Evolutionary conservation across 768 basidiomycete genomes (phyloP).

Genomic region (Podaxis pistillaris): DNA sequence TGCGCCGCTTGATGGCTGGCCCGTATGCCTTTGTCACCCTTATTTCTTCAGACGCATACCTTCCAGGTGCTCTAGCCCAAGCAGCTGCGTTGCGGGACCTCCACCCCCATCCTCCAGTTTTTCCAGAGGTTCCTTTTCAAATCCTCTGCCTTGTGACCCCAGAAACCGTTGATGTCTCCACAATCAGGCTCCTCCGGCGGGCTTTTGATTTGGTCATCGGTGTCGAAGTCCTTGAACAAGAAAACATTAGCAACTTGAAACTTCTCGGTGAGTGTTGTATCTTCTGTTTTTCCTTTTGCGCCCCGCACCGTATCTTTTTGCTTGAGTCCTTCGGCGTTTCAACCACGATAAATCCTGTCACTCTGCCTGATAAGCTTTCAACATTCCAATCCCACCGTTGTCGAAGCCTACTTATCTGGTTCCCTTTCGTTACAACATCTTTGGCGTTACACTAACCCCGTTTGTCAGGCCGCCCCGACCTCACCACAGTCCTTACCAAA

Average conservation of each 20-base stretch:
- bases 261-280: constrained; percentile 71
- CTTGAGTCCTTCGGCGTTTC: background rate
- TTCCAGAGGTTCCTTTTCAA: constrained; percentile 67
- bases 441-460: constrained; percentile 5
- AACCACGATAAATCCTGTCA: constrained; percentile 3
- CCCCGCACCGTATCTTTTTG: constrained; percentile 3
- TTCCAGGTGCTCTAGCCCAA: constrained; percentile 88
- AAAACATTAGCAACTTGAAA: constrained; percentile 62
- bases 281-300: background rate
- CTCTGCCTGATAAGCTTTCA: background rate
- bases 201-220: constrained; percentile 87
- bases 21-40: constrained; percentile 88
- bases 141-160: constrained; percentile 94
- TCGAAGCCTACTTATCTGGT: background rate
- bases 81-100: constrained; percentile 82
- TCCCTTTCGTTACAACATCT: background rate
- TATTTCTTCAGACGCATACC: constrained; percentile 87
- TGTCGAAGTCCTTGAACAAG: constrained; percentile 82
- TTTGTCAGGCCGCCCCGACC: constrained; percentile 83
- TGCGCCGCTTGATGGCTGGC: constrained; percentile 49
- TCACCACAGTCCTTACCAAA: constrained; percentile 93
- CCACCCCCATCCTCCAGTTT: constrained; percentile 57
- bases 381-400: background rate
- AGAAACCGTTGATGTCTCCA: constrained; percentile 82
- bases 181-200: constrained; percentile 75